Base-by-base conservation (phyloP, 2,329 filamentous ascomycete genomes). In the Pestalotiopsis sp. region DNA sequence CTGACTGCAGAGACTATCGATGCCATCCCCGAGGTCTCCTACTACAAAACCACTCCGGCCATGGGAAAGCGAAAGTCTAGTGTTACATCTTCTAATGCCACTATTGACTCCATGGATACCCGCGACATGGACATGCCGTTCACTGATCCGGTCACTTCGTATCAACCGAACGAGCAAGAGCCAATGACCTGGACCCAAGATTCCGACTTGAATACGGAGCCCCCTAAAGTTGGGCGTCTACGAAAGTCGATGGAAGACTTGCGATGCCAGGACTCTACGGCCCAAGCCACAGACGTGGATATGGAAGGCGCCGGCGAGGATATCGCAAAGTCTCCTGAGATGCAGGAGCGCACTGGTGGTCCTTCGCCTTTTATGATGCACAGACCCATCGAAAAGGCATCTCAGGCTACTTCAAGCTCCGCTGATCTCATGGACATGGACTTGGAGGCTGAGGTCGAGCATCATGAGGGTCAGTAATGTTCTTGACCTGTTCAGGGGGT, bases 341-440 rank as follows among this genome's bases (percentile, higher is more conserved):
- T 85, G 83, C 81, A 83, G 71, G 83, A 85, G 70, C 79, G 81
- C 38, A 70, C 71, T 45, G 74, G 74, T 25, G 72, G 73, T 9
- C 59, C 71, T 13, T 71, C 71, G 4, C 73, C 76, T 6, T 77
- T 80, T 52, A 69, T 80, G 27, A 68, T 61, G 17, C 72, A 23
- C 74, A 71, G 13, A 69, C 72, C 12, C 69, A 68, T 70, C 31
- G 69, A 66, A 58, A 71, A 23, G 65, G 69, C 64, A 13, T 70
- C 68, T 68, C 74, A 70, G 59, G 73, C 67, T 69, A 71, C 65
- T 11, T 71, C 70, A 23, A 39, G 11, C 27, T 39, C 59, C 14
- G 73, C 74, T 58, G 76, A 77, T 67, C 68, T 76, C 23, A 81
- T 81, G 77, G 80, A 84, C 62, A 79, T 84, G 74, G 82, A 84